Conservation (phyloP, 139 green algal genomes). For the Chlamydomonas eustigma region DNA sequence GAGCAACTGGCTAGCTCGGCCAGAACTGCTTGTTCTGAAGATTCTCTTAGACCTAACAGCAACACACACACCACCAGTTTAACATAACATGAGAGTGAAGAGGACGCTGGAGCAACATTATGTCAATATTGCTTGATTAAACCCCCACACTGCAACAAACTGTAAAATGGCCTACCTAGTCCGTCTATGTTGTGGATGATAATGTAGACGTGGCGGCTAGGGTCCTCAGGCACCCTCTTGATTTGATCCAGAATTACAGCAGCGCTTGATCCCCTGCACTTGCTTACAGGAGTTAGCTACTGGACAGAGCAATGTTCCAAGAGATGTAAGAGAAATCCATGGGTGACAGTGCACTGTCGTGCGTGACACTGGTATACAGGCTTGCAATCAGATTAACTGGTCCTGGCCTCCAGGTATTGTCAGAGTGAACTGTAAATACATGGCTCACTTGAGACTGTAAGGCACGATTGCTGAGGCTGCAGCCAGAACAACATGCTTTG, state of each 20-base stretch:
- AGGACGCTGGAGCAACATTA: too few relatives aligned
- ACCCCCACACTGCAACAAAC: background rate
- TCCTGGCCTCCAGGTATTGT: too few relatives aligned
- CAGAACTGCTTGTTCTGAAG: slow-evolving; percentile 40
- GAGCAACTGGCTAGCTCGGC: slow-evolving; percentile 58
- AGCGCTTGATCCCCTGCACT: background rate
- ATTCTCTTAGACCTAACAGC: slow-evolving; percentile 14
- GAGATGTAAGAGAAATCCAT: too few relatives aligned
- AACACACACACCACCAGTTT: too few relatives aligned
- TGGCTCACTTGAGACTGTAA: slow-evolving; percentile 14
- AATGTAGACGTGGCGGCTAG: slow-evolving; percentile 55
- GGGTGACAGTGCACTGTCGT: too few relatives aligned
- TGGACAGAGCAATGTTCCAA: too few relatives aligned
- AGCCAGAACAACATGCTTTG: slow-evolving; percentile 39
- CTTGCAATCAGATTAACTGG: too few relatives aligned
- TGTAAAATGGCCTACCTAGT: slow-evolving; percentile 52
- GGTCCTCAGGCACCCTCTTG: background rate
- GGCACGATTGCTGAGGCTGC: slow-evolving; percentile 24
- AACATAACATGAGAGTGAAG: too few relatives aligned
- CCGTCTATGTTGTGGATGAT: slow-evolving; percentile 89
- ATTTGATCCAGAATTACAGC: background rate
- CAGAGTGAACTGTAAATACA: too few relatives aligned
- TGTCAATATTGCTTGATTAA: too few relatives aligned
- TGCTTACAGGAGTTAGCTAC: too few relatives aligned
- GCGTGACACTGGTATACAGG: too few relatives aligned